phyloP scores from a whole-genome alignment of 2,329 filamentous ascomycete species.

The Paraconiothyrium brasiliense region DNA sequence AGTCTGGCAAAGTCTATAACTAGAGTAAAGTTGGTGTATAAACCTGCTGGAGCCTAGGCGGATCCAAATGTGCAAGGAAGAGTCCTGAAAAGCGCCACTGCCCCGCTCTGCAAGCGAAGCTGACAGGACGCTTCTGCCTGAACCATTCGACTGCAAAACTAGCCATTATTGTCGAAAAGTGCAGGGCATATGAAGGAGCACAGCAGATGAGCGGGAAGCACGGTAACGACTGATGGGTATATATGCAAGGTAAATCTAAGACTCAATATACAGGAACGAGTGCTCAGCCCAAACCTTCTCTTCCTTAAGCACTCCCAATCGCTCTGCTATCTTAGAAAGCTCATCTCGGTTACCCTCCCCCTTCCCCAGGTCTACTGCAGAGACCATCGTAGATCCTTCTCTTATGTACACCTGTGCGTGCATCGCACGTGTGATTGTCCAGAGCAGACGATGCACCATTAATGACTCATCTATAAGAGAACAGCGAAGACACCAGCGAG shows the following conservation, averaged over 20 bases:
- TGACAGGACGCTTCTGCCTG: not conserved
- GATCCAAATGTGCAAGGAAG: not conserved
- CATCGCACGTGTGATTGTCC: not conserved
- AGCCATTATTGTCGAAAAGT: too few species aligned
- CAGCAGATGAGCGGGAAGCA: not conserved
- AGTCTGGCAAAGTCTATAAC: not conserved
- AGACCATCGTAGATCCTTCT: not conserved
- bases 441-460: not conserved
- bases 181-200: not conserved
- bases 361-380: not conserved
- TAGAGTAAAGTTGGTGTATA: not conserved
- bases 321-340: not conserved
- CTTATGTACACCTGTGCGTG: not conserved
- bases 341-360: too few species aligned
- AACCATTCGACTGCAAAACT: not conserved
- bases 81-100: not conserved
- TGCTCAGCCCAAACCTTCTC: not conserved
- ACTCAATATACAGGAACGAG: constrained; percentile 4
- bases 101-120: not conserved
- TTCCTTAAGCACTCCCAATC: not conserved
- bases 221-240: constrained; percentile 6
- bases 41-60: not conserved
- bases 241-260: not conserved
- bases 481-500: constrained; percentile 28
- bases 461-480: constrained; percentile 23